Conservation (phyloP, 2,329 filamentous ascomycete species). For the Trichoderma lentiforme region DNA sequence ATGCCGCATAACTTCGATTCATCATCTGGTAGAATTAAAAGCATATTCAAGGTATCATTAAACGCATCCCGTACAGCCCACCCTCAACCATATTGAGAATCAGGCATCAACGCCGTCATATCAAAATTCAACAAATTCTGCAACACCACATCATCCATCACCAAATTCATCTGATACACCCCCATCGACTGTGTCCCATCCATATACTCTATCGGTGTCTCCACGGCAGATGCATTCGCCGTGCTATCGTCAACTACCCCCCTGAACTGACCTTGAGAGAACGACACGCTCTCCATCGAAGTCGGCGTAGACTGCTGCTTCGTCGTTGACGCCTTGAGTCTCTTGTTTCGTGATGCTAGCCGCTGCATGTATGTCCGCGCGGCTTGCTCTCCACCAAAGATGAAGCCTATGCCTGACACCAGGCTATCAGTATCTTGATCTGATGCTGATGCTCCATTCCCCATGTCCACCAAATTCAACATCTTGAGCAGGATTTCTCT, state of each 20-base stretch:
- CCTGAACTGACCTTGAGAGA: not conserved
- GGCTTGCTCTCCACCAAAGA: slow-evolving; percentile 19
- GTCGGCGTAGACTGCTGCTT: not conserved
- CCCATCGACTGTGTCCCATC: not conserved
- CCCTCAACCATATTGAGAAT: not conserved
- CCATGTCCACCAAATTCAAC: slow-evolving; percentile 9
- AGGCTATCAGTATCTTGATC: slow-evolving; percentile 10
- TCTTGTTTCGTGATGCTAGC: not conserved
- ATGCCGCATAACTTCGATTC: not conserved
- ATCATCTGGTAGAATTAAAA: not conserved
- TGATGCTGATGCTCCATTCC: not conserved
- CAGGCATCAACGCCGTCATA: slow-evolving; percentile 19
- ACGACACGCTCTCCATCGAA: not conserved
- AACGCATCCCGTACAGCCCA: not conserved
- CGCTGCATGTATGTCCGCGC: slow-evolving; percentile 17
- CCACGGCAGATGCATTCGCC: not conserved
- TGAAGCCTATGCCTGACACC: slow-evolving; percentile 10
- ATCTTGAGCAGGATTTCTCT: slow-evolving; percentile 16
- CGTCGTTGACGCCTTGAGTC: not conserved
- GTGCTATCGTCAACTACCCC: not conserved
- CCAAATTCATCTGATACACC: slow-evolving; percentile 3
- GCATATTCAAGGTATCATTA: not conserved
- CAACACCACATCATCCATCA: slow-evolving; percentile 14
- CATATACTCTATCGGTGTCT: not conserved
- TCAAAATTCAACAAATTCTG: slow-evolving; percentile 18